A percentile compares a stretch with the other conserved stretches of the same genome.
These are phyloP conservation scores for Pseudohalonectria lignicola DNA, from an alignment of 2,329 filamentous ascomycete species.

Conservation along the genomic window DNA sequence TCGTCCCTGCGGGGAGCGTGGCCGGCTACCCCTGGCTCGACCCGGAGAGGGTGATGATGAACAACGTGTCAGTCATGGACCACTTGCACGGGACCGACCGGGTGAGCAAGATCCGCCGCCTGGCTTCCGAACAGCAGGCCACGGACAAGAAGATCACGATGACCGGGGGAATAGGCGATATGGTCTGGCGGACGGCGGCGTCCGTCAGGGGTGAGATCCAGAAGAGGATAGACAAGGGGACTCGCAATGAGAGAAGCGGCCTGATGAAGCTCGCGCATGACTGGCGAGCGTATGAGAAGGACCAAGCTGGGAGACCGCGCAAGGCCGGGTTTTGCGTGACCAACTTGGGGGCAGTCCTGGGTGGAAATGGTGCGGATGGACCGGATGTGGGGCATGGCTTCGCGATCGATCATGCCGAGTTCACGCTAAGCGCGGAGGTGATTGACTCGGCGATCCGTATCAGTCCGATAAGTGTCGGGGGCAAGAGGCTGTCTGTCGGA, in stretches of 20 bases:
- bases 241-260: not conserved
- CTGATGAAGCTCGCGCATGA: not conserved
- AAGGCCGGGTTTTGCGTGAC: not conserved
- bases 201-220: not conserved
- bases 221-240: not conserved
- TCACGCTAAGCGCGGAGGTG: not conserved
- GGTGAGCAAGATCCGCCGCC: not conserved
- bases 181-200: not conserved
- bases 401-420: not conserved
- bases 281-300: not conserved
- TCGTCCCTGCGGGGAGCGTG: slow-evolving; percentile 15
- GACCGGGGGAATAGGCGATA: no score
- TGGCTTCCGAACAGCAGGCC: not conserved
- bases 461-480: not conserved
- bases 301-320: not conserved
- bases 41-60: slow-evolving; percentile 21
- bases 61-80: slow-evolving; percentile 22
- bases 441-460: not conserved
- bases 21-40: slow-evolving; percentile 14
- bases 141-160: no score
- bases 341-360: not conserved
- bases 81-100: not conserved
- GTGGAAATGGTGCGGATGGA: not conserved
- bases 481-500: not conserved
- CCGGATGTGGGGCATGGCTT: not conserved